Conservation (phyloP, 2,329 filamentous ascomycete species). For the Hypocreales sp. region DNA sequence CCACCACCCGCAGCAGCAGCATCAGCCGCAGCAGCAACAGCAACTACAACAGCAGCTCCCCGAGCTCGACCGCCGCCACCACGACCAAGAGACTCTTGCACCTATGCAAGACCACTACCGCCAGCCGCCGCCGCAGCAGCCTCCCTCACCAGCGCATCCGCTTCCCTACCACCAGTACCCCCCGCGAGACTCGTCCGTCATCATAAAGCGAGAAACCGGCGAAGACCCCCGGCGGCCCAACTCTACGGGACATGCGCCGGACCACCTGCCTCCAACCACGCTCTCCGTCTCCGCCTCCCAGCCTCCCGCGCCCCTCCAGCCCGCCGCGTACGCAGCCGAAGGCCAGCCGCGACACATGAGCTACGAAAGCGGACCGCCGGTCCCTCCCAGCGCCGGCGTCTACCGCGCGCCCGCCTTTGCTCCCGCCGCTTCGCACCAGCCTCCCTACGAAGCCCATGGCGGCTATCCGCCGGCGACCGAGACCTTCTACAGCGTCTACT, state of each 20-base stretch:
- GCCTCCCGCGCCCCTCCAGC: conserved; percentile 13
- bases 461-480: conserved; percentile 17
- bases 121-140: conserved; percentile 11
- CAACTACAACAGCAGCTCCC: conserved; percentile 17
- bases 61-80: conserved; percentile 37
- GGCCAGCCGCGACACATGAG: conserved; percentile 35
- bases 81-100: conserved; percentile 39
- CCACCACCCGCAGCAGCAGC: conserved; percentile 17
- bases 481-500: conserved; percentile 24
- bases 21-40: conserved; percentile 14
- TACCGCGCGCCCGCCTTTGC: conserved; percentile 26
- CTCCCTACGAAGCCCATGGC: conserved; percentile 20
- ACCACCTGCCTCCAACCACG: conserved; percentile 15
- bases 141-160: conserved; percentile 28
- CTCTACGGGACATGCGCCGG: conserved; percentile 30
- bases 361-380: conserved; percentile 31
- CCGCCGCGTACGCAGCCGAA: conserved; percentile 23
- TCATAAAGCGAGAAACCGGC: conserved; percentile 39
- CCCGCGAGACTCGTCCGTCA: conserved; percentile 31
- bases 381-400: conserved; percentile 27
- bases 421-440: conserved; percentile 22
- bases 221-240: conserved; percentile 37
- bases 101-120: conserved; percentile 38
- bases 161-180: conserved; percentile 27
- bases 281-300: conserved; percentile 16